Percentiles rank a stretch among this genome's conserved stretches.
Evolutionary conservation across 345 rosid genomes (phyloP).

Genomic region (Euclidium syriacum): DNA sequence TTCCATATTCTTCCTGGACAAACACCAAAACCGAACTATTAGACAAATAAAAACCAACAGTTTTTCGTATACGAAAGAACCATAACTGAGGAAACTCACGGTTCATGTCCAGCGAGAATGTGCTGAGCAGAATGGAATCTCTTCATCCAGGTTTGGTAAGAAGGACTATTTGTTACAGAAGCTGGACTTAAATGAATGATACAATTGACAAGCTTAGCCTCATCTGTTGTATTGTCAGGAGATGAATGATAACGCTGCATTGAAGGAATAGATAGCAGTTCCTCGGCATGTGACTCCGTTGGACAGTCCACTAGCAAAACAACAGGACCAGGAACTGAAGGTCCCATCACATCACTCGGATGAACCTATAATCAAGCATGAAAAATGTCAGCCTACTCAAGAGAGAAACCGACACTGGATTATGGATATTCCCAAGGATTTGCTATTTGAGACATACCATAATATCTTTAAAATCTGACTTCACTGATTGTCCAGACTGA

Average conservation of each 20-base stretch:
- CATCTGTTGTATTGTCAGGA: conserved; percentile 30
- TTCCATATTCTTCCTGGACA: conserved; percentile 71
- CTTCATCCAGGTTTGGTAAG: conserved; percentile 80
- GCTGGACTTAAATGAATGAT: conserved; percentile 85
- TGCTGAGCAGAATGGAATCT: conserved; percentile 72
- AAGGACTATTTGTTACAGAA: conserved; percentile 49
- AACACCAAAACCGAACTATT: conserved; percentile 12
- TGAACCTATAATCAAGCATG: conserved; percentile 48
- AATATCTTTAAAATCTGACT: conserved; percentile 62
- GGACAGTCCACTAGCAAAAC: conserved; percentile 93
- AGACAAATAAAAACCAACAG: neutral
- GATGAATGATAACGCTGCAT: conserved; percentile 47
- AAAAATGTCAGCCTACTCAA: conserved; percentile 2
- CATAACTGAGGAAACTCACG: conserved; percentile 38
- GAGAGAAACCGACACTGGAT: neutral
- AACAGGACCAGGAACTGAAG: conserved; percentile 86
- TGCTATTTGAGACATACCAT: conserved; percentile 44
- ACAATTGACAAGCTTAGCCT: conserved; percentile 59
- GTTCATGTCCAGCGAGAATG: conserved; percentile 88
- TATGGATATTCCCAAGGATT: neutral
- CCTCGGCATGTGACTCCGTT: conserved; percentile 62
- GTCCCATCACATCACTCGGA: conserved; percentile 97
- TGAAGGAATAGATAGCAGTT: conserved; percentile 46
- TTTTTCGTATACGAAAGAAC: conserved; percentile 3
- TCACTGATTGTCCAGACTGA: conserved; percentile 81